Percentiles rank a stretch among this genome's conserved stretches.
These are phyloP conservation scores for Ganoderma lucidum DNA, from an alignment of 1,284 basidiomycete species.

Conservation along the genomic window DNA sequence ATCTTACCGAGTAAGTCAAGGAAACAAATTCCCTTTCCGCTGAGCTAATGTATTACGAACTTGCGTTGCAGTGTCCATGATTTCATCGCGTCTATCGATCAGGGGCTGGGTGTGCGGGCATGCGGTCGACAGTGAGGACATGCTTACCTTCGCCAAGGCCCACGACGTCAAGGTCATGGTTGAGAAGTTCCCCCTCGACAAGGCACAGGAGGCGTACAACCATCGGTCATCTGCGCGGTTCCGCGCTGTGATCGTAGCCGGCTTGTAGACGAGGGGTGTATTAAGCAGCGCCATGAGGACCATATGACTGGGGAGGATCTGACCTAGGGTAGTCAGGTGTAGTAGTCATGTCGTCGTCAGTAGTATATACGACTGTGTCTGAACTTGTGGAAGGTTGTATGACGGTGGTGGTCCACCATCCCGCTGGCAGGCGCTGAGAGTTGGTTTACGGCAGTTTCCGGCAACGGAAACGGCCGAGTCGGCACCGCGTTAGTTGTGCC, in stretches of 20 bases:
- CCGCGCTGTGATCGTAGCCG: constrained; percentile 39
- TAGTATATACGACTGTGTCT: too few relatives aligned
- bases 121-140: constrained; percentile 36
- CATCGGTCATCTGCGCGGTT: constrained; percentile 34
- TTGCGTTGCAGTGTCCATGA: constrained; percentile 22
- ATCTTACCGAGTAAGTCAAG: constrained; percentile 19
- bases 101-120: constrained; percentile 35
- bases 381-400: too few relatives aligned
- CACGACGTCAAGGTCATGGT: constrained; percentile 36
- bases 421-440: too few relatives aligned
- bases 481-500: not conserved
- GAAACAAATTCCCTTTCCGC: not conserved
- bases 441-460: not conserved
- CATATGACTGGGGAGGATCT: not conserved
- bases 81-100: constrained; percentile 31
- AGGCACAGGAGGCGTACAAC: constrained; percentile 38
- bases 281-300: not conserved
- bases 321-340: not conserved
- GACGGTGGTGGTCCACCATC: too few relatives aligned
- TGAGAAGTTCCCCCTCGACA: constrained; percentile 38
- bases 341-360: too few relatives aligned
- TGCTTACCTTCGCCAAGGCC: constrained; percentile 31
- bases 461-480: not conserved
- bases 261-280: constrained; percentile 7
- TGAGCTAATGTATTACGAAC: not conserved